phyloP scores from a whole-genome alignment of 1,284 basidiomycete genomes.

The Baeospora myosura region DNA sequence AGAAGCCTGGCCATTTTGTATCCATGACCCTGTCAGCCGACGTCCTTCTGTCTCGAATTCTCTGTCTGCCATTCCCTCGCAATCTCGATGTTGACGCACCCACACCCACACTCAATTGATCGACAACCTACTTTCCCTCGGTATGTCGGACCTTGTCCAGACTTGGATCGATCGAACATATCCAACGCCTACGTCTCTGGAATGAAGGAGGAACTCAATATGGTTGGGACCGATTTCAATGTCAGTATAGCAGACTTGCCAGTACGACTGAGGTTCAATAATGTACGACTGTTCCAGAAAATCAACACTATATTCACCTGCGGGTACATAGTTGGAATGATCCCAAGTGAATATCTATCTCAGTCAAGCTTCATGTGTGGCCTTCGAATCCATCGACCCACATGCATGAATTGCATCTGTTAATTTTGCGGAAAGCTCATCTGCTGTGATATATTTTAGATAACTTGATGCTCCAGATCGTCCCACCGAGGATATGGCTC shows the following conservation, averaged over 20 bases:
- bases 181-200: conserved; percentile 74
- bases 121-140: too few species aligned
- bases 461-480: conserved; percentile 55
- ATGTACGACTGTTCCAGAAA: conserved; percentile 34
- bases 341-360: conserved; percentile 42
- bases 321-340: conserved; percentile 67
- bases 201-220: conserved; percentile 72
- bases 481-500: conserved; percentile 59
- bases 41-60: not conserved
- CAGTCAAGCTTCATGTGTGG: too few species aligned
- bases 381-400: too few species aligned
- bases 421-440: conserved; percentile 3
- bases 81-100: too few species aligned
- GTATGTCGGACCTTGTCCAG: too few species aligned
- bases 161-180: conserved; percentile 61
- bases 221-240: conserved; percentile 68
- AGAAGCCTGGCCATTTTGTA: conserved; percentile 14
- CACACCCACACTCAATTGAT: too few species aligned
- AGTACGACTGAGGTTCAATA: conserved; percentile 5
- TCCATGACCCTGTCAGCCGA: too few species aligned
- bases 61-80: too few species aligned
- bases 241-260: conserved; percentile 25
- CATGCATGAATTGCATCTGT: too few species aligned
- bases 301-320: conserved; percentile 69
- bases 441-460: conserved; percentile 28